Percentiles rank a stretch among this genome's conserved stretches.
phyloP scores from a whole-genome alignment of 768 basidiomycete genomes.

The Dictyophora rubrovolvata region DNA sequence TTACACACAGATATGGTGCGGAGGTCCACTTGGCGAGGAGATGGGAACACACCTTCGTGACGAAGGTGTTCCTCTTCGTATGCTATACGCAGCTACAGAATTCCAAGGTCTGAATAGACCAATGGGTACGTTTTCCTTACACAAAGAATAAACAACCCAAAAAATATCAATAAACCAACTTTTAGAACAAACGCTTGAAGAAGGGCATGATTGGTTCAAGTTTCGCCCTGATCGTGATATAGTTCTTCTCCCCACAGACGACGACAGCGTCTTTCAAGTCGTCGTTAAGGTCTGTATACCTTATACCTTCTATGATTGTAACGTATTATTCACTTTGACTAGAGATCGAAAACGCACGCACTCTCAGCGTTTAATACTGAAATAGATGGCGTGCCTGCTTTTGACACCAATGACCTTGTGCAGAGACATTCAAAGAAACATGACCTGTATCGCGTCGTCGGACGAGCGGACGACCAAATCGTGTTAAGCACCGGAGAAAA shows the following conservation, averaged over 20 bases:
- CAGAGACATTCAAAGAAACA: constrained; percentile 30
- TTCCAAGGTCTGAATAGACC: background rate
- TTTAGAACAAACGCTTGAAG: background rate
- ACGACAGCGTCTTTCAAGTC: constrained; percentile 9
- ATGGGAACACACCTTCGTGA: background rate
- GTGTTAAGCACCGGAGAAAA: constrained; percentile 33
- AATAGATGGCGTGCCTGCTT: constrained; percentile 22
- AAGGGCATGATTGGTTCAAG: constrained; percentile 26
- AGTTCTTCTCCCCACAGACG: constrained; percentile 10
- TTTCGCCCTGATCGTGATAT: constrained; percentile 12
- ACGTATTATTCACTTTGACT: background rate
- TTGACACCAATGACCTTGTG: constrained; percentile 32
- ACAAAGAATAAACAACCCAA: constrained; percentile 26
- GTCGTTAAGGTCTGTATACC: constrained; percentile 7
- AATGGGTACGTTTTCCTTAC: constrained; percentile 30
- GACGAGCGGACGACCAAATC: constrained; percentile 38
- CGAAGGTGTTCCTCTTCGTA: background rate
- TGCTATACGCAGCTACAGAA: background rate
- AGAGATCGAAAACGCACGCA: constrained; percentile 13
- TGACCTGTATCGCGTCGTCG: constrained; percentile 27
- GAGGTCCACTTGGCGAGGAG: background rate
- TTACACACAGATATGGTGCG: background rate
- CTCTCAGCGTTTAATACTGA: constrained; percentile 23
- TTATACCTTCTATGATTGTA: background rate
- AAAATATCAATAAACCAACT: constrained; percentile 24